Evolutionary conservation across 306 rosid genomes (phyloP).

Genomic region (Castanopsis chinensis): DNA sequence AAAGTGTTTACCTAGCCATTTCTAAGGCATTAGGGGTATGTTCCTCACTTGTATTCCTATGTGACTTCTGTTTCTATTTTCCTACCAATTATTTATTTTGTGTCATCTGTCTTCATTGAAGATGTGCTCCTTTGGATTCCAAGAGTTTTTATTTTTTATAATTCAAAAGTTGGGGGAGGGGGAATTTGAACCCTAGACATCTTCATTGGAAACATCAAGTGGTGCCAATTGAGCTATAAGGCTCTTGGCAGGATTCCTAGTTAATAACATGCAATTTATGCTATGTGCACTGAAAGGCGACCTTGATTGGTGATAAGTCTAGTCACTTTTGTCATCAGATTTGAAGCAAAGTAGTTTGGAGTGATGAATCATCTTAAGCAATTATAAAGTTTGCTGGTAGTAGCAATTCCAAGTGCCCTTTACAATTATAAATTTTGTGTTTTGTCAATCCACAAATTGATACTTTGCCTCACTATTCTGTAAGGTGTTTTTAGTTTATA

Average conservation of each 20-base stretch:
- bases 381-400: neutral
- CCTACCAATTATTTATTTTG: neutral
- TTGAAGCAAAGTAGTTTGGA: neutral
- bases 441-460: neutral
- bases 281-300: neutral
- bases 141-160: neutral
- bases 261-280: neutral
- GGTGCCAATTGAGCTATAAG: too few relatives aligned
- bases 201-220: too few relatives aligned
- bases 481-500: too few relatives aligned
- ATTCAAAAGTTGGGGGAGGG: too few relatives aligned
- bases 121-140: neutral
- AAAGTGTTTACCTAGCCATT: conserved; percentile 53
- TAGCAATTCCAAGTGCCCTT: neutral
- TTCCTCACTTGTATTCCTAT: neutral
- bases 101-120: neutral
- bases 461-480: neutral
- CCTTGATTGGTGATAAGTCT: neutral
- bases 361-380: neutral
- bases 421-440: neutral
- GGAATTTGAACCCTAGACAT: too few relatives aligned
- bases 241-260: neutral
- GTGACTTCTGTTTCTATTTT: neutral
- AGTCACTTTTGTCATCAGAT: neutral
- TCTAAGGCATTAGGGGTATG: conserved; percentile 46